Evolutionary conservation across 805 yeast species (phyloP).

Genomic region (Yarrowia bubula): DNA sequence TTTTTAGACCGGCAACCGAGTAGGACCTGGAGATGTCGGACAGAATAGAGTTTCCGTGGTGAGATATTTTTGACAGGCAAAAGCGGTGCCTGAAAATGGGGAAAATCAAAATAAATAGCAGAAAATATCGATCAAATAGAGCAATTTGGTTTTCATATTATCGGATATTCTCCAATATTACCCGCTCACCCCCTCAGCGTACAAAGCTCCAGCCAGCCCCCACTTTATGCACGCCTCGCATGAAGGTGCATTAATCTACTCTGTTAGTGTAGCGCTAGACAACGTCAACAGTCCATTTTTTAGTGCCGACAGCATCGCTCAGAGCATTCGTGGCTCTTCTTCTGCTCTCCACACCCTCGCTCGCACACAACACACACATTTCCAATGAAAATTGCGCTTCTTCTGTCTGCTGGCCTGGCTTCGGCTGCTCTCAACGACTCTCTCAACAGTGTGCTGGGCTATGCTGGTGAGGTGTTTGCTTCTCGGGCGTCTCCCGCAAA

Average conservation of each 20-base stretch:
- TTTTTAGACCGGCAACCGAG: not conserved
- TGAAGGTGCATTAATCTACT: not conserved
- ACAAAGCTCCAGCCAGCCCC: not conserved
- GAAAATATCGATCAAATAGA: too few species aligned
- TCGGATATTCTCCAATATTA: too few species aligned
- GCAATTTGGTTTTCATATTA: too few species aligned
- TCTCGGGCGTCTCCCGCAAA: not conserved
- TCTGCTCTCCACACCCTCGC: not conserved
- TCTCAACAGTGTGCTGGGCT: not conserved
- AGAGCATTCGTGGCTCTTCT: not conserved
- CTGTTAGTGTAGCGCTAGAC: not conserved
- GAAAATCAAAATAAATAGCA: too few species aligned
- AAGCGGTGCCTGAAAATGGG: too few species aligned
- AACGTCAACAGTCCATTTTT: constrained; percentile 9
- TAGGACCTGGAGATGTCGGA: not conserved
- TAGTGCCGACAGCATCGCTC: not conserved
- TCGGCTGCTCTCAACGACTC: not conserved
- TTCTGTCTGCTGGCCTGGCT: not conserved
- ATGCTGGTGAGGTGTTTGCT: constrained; percentile 18
- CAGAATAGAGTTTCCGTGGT: not conserved
- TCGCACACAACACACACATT: not conserved
- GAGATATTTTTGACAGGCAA: not conserved
- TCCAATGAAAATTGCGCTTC: not conserved
- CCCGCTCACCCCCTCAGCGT: not conserved
- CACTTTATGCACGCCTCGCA: constrained; percentile 17